Evolutionary conservation across 371 early-diverging fungal species (phyloP).

Genomic region (Mucor lusitanicus): DNA sequence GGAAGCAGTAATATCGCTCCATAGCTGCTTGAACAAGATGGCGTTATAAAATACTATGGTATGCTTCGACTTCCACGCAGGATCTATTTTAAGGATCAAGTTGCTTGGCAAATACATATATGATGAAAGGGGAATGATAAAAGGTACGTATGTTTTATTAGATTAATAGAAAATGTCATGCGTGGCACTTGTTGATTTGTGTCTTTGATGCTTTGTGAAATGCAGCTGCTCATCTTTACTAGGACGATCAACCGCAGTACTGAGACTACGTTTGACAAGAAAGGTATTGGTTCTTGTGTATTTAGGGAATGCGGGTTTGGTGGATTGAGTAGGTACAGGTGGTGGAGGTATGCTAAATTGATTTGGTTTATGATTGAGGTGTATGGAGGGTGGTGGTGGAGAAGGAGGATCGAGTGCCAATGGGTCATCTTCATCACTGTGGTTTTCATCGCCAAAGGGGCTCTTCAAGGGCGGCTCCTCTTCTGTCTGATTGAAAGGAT

Average conservation of each 20-base stretch:
- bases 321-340: conserved; percentile 45
- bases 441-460: conserved; percentile 21
- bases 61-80: too few relatives aligned
- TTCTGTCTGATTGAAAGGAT: conserved; percentile 16
- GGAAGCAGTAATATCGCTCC: too few relatives aligned
- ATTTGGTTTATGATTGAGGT: conserved; percentile 32
- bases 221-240: not conserved
- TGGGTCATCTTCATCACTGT: not conserved
- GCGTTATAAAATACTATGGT: too few relatives aligned
- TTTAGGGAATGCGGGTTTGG: conserved; percentile 43
- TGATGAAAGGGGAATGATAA: too few relatives aligned
- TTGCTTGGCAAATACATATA: too few relatives aligned
- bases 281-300: conserved; percentile 32
- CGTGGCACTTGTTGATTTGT: conserved; percentile 11
- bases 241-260: conserved; percentile 10
- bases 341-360: conserved; percentile 35
- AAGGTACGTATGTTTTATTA: not conserved
- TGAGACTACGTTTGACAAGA: conserved; percentile 31
- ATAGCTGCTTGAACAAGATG: too few relatives aligned
- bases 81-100: too few relatives aligned
- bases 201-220: conserved; percentile 14
- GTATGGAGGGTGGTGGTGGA: not conserved
- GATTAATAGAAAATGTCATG: conserved; percentile 12
- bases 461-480: not conserved
- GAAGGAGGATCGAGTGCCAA: too few relatives aligned